Evolutionary conservation across 345 rosid species (phyloP).

Genomic region (Clarkia xantiana): DNA sequence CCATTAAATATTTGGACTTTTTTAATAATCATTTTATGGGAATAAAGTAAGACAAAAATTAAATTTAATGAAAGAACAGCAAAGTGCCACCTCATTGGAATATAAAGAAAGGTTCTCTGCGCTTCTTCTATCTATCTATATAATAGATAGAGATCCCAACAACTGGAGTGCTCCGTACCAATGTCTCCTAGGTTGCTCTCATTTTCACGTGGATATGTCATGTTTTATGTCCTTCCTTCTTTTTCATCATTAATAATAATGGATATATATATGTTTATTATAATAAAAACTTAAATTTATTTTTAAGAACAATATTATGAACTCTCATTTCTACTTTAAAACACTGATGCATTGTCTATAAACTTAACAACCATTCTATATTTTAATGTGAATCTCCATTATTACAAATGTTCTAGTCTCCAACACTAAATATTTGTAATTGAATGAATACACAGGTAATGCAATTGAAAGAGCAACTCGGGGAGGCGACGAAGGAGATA

Average conservation of each 20-base stretch:
- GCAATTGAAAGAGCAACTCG: slow-evolving; percentile 32
- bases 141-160: not conserved
- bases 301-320: too few species aligned
- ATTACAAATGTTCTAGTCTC: too few species aligned
- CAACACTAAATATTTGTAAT: not conserved
- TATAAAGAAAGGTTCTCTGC: not conserved
- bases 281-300: too few species aligned
- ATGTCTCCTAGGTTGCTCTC: too few species aligned
- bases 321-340: too few species aligned
- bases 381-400: not conserved
- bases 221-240: too few species aligned
- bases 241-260: too few species aligned
- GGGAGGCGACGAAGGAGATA: slow-evolving; percentile 41
- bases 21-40: too few species aligned
- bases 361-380: too few species aligned
- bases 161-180: not conserved
- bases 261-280: not conserved
- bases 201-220: too few species aligned
- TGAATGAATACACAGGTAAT: slow-evolving; percentile 21
- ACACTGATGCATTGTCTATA: too few species aligned
- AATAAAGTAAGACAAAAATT: not conserved
- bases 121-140: not conserved
- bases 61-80: not conserved
- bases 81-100: slow-evolving; percentile 2
- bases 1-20: too few species aligned